Evolutionary conservation across 768 basidiomycete species (phyloP).

Genomic region (Austroboletus eburneus): DNA sequence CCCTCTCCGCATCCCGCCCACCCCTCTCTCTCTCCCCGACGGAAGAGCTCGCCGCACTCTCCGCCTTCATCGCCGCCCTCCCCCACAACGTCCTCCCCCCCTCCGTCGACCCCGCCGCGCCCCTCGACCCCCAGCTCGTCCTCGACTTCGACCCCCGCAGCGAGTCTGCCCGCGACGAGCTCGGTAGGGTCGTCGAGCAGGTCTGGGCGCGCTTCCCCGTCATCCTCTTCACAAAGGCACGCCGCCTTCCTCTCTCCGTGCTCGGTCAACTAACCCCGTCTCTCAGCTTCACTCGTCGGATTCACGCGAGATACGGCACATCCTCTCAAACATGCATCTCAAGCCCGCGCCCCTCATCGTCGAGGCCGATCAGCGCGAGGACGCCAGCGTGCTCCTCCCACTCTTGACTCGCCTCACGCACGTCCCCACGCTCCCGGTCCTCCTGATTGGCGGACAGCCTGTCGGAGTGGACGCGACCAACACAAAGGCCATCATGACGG

Average conservation of each 20-base stretch:
- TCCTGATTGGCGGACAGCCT: constrained; percentile 62
- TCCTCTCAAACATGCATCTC: constrained; percentile 53
- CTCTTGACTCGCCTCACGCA: constrained; percentile 60
- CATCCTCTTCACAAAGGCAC: constrained; percentile 69
- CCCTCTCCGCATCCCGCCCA: constrained; percentile 23
- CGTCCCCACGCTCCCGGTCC: constrained; percentile 53
- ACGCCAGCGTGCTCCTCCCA: constrained; percentile 58
- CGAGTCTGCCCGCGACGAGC: constrained; percentile 55
- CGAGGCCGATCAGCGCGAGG: constrained; percentile 70
- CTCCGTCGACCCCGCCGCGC: constrained; percentile 53
- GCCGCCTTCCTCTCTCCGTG: constrained; percentile 10
- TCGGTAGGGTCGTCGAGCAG: constrained; percentile 54
- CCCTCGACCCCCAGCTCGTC: constrained; percentile 77
- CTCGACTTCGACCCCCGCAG: constrained; percentile 80
- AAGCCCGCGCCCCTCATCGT: constrained; percentile 62
- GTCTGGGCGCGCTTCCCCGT: constrained; percentile 75
- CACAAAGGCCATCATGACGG: constrained; percentile 32
- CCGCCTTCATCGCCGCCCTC: constrained; percentile 68
- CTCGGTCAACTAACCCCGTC: constrained; percentile 4
- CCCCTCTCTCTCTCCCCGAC: constrained; percentile 45
- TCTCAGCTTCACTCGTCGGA: constrained; percentile 56
- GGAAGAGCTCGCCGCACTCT: constrained; percentile 72
- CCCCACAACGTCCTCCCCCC: constrained; percentile 72
- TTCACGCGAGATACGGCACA: constrained; percentile 62
- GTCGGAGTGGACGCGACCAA: constrained; percentile 36